Conservation (phyloP, 2,329 filamentous ascomycete genomes). For the Mycosphaerella sp. region DNA sequence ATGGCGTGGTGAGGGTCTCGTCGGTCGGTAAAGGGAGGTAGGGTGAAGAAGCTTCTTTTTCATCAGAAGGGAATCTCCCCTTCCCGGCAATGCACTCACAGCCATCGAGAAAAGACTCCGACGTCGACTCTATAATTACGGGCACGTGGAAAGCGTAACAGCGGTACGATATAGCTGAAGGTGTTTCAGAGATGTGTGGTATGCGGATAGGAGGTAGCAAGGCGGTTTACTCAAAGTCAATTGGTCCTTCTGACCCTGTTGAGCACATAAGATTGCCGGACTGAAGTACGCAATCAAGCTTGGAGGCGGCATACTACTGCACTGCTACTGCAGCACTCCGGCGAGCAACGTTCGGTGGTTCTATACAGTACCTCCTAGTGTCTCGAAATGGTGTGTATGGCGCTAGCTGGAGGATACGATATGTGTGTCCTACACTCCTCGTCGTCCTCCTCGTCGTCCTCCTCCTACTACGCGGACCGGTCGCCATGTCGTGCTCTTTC, state of each 20-base stretch:
- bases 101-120: background rate
- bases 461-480: no score
- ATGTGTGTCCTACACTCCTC: no score
- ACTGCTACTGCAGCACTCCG: no score
- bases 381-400: no score
- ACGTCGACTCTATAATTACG: background rate
- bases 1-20: no score
- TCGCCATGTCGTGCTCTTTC: background rate
- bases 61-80: background rate
- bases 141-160: conserved; percentile 1
- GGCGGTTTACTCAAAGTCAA: background rate
- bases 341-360: no score
- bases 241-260: background rate
- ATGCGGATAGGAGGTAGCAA: background rate
- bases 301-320: background rate
- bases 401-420: no score
- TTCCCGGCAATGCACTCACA: no score
- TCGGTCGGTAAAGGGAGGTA: background rate
- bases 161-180: background rate
- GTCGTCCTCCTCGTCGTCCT: no score
- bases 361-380: no score
- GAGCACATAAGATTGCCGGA: background rate
- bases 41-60: background rate
- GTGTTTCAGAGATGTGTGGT: background rate
- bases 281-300: background rate